Evolutionary conservation across 2,329 filamentous ascomycete genomes (phyloP).

Genomic region (Neurospora sp.): DNA sequence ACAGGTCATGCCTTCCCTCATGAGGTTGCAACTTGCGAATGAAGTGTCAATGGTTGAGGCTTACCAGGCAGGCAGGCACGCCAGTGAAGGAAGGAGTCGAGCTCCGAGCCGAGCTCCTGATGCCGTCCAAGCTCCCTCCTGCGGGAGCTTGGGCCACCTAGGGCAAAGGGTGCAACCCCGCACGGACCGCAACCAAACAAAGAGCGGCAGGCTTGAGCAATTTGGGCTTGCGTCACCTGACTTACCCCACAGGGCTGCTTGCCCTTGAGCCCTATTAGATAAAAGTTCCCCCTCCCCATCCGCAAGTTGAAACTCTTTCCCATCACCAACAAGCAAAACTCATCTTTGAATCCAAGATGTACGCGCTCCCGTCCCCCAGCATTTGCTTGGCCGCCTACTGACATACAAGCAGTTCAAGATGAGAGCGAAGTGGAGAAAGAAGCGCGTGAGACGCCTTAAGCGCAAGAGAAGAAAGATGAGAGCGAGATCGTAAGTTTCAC

Average conservation of each 20-base stretch:
- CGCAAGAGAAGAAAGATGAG: conserved; percentile 99
- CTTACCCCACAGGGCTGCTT: conserved; percentile 19
- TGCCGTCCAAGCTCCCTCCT: neutral
- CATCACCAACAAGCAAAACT: conserved; percentile 18
- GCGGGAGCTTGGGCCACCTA: conserved; percentile 12
- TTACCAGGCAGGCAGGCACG: neutral
- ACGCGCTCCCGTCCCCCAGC: conserved; percentile 5
- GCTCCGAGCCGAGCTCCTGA: neutral
- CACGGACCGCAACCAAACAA: neutral
- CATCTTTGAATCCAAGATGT: conserved; percentile 18
- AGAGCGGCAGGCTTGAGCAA: neutral
- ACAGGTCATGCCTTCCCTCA: neutral
- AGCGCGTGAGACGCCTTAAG: conserved; percentile 98
- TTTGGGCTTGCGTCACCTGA: conserved; percentile 15
- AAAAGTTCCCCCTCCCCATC: conserved; percentile 17
- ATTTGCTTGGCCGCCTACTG: neutral
- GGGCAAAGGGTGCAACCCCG: neutral
- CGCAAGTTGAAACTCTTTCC: conserved; percentile 13
- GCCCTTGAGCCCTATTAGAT: conserved; percentile 19
- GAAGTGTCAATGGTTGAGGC: neutral
- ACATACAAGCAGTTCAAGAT: conserved; percentile 41
- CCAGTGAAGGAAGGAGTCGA: neutral
- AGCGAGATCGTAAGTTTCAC: conserved; percentile 75
- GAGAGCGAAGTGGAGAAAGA: conserved; percentile 99
- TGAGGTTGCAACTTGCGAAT: neutral